Conservation (phyloP, 2,329 filamentous ascomycete species). For the Sporothrix curviconia region DNA sequence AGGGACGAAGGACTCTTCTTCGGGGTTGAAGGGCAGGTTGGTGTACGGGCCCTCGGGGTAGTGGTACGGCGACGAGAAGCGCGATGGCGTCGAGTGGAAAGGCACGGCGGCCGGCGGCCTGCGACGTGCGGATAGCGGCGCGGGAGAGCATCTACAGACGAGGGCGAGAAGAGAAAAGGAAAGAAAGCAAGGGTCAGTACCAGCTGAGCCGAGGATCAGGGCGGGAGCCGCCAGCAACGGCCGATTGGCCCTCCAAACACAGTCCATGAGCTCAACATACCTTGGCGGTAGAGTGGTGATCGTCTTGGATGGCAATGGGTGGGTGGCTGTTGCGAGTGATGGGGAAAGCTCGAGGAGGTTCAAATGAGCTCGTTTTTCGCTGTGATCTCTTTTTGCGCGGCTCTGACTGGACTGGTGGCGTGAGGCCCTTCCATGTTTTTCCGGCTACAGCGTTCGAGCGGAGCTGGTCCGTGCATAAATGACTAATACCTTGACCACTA, state of each 20-base stretch:
- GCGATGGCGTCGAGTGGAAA: conserved; percentile 84
- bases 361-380: conserved; percentile 10
- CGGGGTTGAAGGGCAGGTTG: conserved; percentile 96
- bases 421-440: conserved; percentile 20
- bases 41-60: conserved; percentile 92
- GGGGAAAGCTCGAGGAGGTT: conserved; percentile 5
- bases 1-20: conserved; percentile 77
- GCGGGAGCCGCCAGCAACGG: background rate
- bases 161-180: too few relatives aligned
- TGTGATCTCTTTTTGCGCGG: conserved; percentile 16
- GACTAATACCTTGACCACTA: background rate
- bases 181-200: background rate
- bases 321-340: background rate
- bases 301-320: conserved; percentile 5
- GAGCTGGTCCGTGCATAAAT: conserved; percentile 10
- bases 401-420: conserved; percentile 19
- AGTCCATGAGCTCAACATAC: background rate
- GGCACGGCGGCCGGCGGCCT: conserved; percentile 66
- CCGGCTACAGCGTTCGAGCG: conserved; percentile 1
- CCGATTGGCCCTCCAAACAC: background rate
- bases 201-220: background rate
- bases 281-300: conserved; percentile 14
- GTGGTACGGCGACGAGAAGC: conserved; percentile 88
- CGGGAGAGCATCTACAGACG: conserved; percentile 83
- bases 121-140: conserved; percentile 54